Evolutionary conservation across 202 grass and related monocot species (phyloP), one percentile per base, ranked within the genome.

Genomic region (Saccharum hybrid): DNA sequence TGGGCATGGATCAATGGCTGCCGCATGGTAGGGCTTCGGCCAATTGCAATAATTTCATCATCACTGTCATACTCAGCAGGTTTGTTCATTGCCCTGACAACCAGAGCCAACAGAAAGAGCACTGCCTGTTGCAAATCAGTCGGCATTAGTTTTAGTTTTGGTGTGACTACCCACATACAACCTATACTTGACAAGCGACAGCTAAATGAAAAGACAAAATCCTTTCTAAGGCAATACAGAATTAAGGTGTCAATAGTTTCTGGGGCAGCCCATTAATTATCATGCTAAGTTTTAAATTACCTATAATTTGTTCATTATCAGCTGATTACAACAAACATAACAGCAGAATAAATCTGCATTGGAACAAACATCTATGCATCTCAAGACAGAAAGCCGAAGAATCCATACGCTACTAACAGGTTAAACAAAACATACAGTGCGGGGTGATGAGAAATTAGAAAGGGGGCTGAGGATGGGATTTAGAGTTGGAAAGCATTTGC

Each of bases 1-100:
- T 91, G 95, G 70, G 82, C 67, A 79, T 91, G 90, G 56, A 91
- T 66, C 62, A 97, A 69, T 64, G 95, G 90, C 74, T 97, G 94
- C 26, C 88, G 90, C 22, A 86, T 42, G 68, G 71, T 81, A 74
- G 65, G 66, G 86, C 77, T 93, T 64, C 86, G 85, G 33, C 57
- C 76, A 79, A 54, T 45, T 42, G 78, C 74, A 39, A 94, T 91
- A 48, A 88, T 90, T 74, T 97, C 95, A 9, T 97, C 92, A 82
- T 97, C 92, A n/a, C 95, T 94, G 80, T 94, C 92, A 80, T 97
- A 97, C 42, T 94, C 92, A 79, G 82, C 68, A 5, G 92, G 95
- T 79, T 86, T 94, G 85, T 94, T 94, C 86, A 86, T 90, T 78
- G 90, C 92, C 91, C 92, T 88, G 39, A 97, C 95, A 87, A 89